These are phyloP conservation scores for Sclerotinia nivalis DNA, from an alignment of 2,329 filamentous ascomycete species.

Conservation along the genomic window DNA sequence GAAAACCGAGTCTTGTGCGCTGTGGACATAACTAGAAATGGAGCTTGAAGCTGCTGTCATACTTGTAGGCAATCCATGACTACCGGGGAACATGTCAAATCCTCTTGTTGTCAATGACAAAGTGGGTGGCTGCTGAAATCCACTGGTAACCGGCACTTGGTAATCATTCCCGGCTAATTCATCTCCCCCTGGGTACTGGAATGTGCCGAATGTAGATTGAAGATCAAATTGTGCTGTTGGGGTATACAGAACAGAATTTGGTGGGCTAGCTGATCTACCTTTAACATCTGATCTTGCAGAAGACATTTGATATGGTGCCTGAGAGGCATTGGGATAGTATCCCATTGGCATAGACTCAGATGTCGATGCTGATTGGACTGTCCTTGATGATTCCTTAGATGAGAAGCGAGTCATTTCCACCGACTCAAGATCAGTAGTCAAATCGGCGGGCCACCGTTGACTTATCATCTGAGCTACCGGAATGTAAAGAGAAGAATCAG, in stretches of 20 bases:
- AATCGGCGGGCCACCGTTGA: constrained; percentile 36
- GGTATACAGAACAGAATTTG: constrained; percentile 36
- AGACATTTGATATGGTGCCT: constrained; percentile 40
- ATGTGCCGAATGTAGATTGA: constrained; percentile 35
- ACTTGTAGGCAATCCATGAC: constrained; percentile 29
- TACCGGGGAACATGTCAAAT: constrained; percentile 33
- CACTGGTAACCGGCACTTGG: constrained; percentile 33
- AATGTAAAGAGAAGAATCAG: constrained; percentile 35
- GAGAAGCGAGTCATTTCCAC: constrained; percentile 37
- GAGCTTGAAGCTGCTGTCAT: constrained; percentile 27
- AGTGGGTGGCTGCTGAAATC: constrained; percentile 27
- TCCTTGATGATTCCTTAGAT: constrained; percentile 39
- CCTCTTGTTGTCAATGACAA: constrained; percentile 32
- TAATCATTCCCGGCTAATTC: constrained; percentile 34
- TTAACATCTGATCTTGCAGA: constrained; percentile 39
- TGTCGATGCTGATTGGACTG: constrained; percentile 33
- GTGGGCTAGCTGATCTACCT: constrained; percentile 40
- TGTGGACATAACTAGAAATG: constrained; percentile 31
- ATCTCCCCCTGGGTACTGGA: constrained; percentile 35
- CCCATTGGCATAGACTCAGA: constrained; percentile 35
- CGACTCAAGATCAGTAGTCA: constrained; percentile 34
- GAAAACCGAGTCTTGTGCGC: constrained; percentile 31
- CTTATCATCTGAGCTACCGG: constrained; percentile 32
- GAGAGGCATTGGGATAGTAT: constrained; percentile 36
- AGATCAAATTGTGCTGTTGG: constrained; percentile 38